A percentile compares a stretch with the other conserved stretches of the same genome.
These are phyloP conservation scores for Colletotrichum plurivorum DNA, from an alignment of 2,329 filamentous ascomycete species.

Conservation along the genomic window DNA sequence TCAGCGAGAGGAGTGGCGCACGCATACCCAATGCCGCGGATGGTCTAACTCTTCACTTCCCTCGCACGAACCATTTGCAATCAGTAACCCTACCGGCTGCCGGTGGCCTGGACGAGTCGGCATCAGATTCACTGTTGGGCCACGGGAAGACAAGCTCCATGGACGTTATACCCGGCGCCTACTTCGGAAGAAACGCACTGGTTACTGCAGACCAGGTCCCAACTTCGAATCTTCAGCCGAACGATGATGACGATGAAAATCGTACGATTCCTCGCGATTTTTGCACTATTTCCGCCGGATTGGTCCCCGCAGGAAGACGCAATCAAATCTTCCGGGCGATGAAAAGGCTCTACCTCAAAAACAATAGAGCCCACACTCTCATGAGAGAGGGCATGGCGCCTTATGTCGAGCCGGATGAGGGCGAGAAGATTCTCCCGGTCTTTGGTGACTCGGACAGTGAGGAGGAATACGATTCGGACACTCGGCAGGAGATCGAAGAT, in stretches of 20 bases:
- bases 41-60: slow-evolving; percentile 18
- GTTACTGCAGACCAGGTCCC: slow-evolving; percentile 28
- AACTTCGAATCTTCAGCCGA: slow-evolving; percentile 4
- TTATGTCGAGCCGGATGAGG: slow-evolving; percentile 68
- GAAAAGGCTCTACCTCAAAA: slow-evolving; percentile 54
- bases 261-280: neutral
- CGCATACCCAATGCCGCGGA: slow-evolving; percentile 28
- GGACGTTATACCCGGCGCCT: slow-evolving; percentile 45
- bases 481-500: slow-evolving; percentile 72
- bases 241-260: neutral
- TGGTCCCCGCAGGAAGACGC: slow-evolving; percentile 58
- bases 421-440: slow-evolving; percentile 52
- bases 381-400: slow-evolving; percentile 41
- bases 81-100: neutral
- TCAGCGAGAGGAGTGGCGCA: slow-evolving; percentile 39
- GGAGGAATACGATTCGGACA: slow-evolving; percentile 70
- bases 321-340: slow-evolving; percentile 59
- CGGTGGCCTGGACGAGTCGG: neutral
- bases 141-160: slow-evolving; percentile 19
- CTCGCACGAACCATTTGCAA: neutral
- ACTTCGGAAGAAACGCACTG: slow-evolving; percentile 53
- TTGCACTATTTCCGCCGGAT: neutral
- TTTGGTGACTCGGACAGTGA: slow-evolving; percentile 52
- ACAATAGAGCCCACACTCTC: slow-evolving; percentile 26
- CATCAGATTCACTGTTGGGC: neutral